Evolutionary conservation across 306 rosid species (phyloP), one percentile per base, ranked within the genome.

Genomic region (Inga oerstediana): DNA sequence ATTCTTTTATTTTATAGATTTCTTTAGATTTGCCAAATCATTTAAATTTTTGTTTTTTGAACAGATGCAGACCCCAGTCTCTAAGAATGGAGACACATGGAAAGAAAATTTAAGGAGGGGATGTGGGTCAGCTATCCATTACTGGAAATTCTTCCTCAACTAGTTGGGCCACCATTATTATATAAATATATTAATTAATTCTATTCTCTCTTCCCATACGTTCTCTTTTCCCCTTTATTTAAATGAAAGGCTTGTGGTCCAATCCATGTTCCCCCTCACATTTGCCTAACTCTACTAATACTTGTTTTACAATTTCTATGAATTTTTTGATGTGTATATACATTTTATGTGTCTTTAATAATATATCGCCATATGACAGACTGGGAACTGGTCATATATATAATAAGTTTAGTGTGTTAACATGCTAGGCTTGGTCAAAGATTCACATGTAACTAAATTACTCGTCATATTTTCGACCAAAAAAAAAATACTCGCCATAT

Each of bases 111-210:
- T 83, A 83, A 76, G 68, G 37, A 7, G 81, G 80, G 82, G 71
- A 85, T 80, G 80, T 85, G 87, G 91, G 88, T 83, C 88, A 83
- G 64, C 81, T 85, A 80, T 85, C 85, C 85, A 88, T 85, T 88
- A 82, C 83, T 85, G 80, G 91, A 85, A 88, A 82, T 88, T 88
- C 90, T 88, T 88, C 90, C 80, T 62, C 90, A 61, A 56, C 85
- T 59, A 76, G 79, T 83, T 76, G 90, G 90, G 86, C 64, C 54
- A 58, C 70, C 85, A 83, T 77, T 68, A 77, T 79, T 59, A 24
- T 15, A 58, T 15, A 58, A 58, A 58, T 58, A n/a, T 58, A 20
- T 58, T n/a, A 84, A 59, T 74, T 84, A 84, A 59, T 74, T 84
- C 49, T 85, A 85, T 85, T 85, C 82, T 20, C 41, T 22, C 82